These are phyloP conservation scores for Lotus japonicus DNA, from an alignment of 306 rosid species.

Conservation along the genomic window DNA sequence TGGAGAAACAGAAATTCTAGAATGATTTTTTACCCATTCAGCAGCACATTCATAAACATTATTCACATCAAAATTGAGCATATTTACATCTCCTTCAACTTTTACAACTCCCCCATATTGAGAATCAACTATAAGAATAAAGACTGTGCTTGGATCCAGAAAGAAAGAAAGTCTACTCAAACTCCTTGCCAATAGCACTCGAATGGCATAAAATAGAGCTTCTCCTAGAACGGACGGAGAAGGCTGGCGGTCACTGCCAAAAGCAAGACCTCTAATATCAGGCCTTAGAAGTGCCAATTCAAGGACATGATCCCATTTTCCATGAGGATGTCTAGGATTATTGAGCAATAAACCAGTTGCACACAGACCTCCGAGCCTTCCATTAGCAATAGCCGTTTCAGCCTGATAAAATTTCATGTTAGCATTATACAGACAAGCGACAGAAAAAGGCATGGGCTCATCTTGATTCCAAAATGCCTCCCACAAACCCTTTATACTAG, in stretches of 20 bases:
- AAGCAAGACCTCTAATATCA: slow-evolving; percentile 55
- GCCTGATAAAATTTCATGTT: slow-evolving; percentile 87
- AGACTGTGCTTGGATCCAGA: slow-evolving; percentile 55
- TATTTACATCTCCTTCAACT: slow-evolving; percentile 91
- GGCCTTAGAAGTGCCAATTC: slow-evolving; percentile 78
- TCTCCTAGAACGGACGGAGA: slow-evolving; percentile 65
- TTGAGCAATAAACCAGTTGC: slow-evolving; percentile 75
- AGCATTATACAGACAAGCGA: slow-evolving; percentile 60
- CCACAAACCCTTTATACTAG: slow-evolving; percentile 89
- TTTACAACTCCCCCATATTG: slow-evolving; percentile 89
- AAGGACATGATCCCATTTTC: slow-evolving; percentile 89
- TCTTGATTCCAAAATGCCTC: slow-evolving; percentile 96
- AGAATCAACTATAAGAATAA: slow-evolving; percentile 80
- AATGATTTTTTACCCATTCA: slow-evolving; percentile 82
- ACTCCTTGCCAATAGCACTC: slow-evolving; percentile 78
- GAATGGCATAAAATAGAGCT: slow-evolving; percentile 80
- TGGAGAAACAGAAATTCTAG: slow-evolving; percentile 77
- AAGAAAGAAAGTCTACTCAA: slow-evolving; percentile 63
- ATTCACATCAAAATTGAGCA: slow-evolving; percentile 67
- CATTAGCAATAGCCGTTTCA: slow-evolving; percentile 80
- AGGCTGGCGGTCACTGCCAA: slow-evolving; percentile 51
- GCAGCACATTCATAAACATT: slow-evolving; percentile 90
- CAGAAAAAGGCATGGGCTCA: slow-evolving; percentile 89
- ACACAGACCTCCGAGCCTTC: slow-evolving; percentile 78
- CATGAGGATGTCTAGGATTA: slow-evolving; percentile 85